Evolutionary conservation across 2,329 filamentous ascomycete genomes (phyloP).

Genomic region (Polytolypa hystricis): DNA sequence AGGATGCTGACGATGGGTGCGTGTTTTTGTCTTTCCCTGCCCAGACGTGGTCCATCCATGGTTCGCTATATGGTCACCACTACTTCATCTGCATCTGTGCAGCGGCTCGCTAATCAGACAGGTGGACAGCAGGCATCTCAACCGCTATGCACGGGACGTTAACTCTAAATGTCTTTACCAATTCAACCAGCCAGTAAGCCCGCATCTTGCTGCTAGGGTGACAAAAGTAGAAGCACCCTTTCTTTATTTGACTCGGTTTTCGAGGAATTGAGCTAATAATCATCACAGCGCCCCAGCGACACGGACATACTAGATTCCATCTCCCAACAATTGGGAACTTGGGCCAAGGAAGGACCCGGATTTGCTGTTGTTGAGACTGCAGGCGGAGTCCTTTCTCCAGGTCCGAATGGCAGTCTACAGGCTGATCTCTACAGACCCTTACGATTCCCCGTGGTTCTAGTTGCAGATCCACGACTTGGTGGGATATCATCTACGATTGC

Average conservation of each 20-base stretch:
- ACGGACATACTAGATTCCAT: constrained; percentile 43
- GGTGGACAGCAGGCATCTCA: constrained; percentile 47
- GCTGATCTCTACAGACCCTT: constrained; percentile 67
- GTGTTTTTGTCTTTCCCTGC: constrained; percentile 5
- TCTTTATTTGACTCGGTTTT: background rate
- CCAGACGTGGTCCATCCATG: background rate
- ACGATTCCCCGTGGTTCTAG: constrained; percentile 59
- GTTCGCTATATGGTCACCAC: background rate
- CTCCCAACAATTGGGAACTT: constrained; percentile 30
- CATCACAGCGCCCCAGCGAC: constrained; percentile 37
- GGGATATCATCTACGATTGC: constrained; percentile 73
- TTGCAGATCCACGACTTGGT: constrained; percentile 65
- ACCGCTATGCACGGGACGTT: constrained; percentile 44
- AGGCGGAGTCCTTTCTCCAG: constrained; percentile 69
- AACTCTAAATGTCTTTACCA: constrained; percentile 56
- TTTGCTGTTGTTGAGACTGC: constrained; percentile 56
- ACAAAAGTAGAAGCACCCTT: constrained; percentile 30
- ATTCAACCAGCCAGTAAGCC: constrained; percentile 64
- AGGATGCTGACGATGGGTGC: constrained; percentile 62
- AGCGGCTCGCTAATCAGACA: too few species aligned
- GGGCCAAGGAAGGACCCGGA: constrained; percentile 10
- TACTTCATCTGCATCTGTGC: too few species aligned
- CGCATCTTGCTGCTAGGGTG: constrained; percentile 57
- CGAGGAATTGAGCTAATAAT: background rate
- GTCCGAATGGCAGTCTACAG: constrained; percentile 63